These are phyloP conservation scores for Raddia guianensis DNA, from an alignment of 176 grass and related monocot species.

Conservation along the genomic window DNA sequence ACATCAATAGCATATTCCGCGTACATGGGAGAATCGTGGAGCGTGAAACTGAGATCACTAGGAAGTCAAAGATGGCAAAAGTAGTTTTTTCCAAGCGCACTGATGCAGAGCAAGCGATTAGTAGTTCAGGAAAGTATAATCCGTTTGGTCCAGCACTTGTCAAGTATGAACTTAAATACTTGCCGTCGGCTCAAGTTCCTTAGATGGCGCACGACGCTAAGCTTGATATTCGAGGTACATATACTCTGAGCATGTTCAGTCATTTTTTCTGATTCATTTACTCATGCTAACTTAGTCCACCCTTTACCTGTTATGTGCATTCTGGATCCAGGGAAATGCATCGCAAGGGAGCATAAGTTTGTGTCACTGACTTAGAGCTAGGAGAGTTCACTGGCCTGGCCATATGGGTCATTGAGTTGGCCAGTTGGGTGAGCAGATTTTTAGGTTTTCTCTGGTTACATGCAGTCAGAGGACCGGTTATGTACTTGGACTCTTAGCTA, in stretches of 20 bases:
- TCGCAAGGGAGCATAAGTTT: conserved; percentile 41
- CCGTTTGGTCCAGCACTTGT: conserved; percentile 57
- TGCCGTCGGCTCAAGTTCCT: conserved; percentile 36
- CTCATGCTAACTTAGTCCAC: not conserved
- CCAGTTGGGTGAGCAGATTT: conserved; percentile 36
- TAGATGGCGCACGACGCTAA: conserved; percentile 10
- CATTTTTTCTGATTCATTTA: conserved; percentile 10
- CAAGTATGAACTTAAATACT: conserved; percentile 57
- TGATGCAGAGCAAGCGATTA: conserved; percentile 58
- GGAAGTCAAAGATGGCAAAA: conserved; percentile 49
- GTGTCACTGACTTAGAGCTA: conserved; percentile 54
- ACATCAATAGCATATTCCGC: conserved; percentile 63
- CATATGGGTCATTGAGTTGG: conserved; percentile 41
- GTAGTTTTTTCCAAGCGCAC: conserved; percentile 54
- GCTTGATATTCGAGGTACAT: conserved; percentile 34
- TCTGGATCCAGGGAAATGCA: conserved; percentile 43
- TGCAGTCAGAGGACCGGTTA: conserved; percentile 22
- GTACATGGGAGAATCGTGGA: conserved; percentile 55
- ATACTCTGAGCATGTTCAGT: not conserved
- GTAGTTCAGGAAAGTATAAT: conserved; percentile 53
- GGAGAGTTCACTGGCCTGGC: conserved; percentile 38
- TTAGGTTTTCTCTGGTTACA: conserved; percentile 45
- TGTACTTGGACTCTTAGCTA: conserved; percentile 37
- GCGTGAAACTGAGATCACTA: conserved; percentile 52
- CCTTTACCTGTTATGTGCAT: not conserved